Evolutionary conservation across 495 filamentous ascomycete genomes (phyloP), one percentile per base, ranked within the genome.

Genomic region (Xylaria palmicola): DNA sequence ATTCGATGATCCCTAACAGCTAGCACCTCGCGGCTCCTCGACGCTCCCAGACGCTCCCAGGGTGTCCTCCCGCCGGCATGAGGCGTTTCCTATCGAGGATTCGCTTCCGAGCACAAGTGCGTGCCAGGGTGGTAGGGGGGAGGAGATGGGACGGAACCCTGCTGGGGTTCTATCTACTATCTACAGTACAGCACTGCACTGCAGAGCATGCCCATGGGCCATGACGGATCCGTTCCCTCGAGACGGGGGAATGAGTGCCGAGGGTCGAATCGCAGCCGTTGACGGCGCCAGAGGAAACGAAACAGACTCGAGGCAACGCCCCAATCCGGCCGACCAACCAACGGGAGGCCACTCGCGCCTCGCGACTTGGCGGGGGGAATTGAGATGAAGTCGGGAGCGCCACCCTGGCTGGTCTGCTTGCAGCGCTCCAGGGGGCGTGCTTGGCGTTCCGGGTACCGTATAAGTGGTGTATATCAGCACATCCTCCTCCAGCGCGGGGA

Each of bases 291-390:
- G 17, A 24, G 15, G 43, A 59, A 59, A 59, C 56, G 56, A 59
- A 59, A 59, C 56, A 40, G 49, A 37, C 15, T 49, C 29, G 56
- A 50, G 15, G 56, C 56, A 56, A 8, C n/a, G 53, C 67, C 64
- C 56, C 58, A 62, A n/a, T n/a, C n/a, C n/a, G n/a, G n/a, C n/a
- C n/a, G n/a, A 45, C 13, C 4, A 34, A 59, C 72, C 66, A 74
- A 73, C 72, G 60, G 65, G 53, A 56, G 13, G 6, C 30, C n/a
- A n/a, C 30, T 44, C n/a, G 29, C 22, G 29, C 58, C 61, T 67
- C 32, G 27, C 39, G 20, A 36, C 54, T 45, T 45, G 40, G 32
- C 26, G 40, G 41, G 34, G 22, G 0, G 17, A 36, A 30, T 59
- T 59, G 43, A 50, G 56, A 59, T 50, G 55, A 41, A 30, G 20